Evolutionary conservation across 2,329 filamentous ascomycete genomes (phyloP).

Genomic region (Sporothrix inflata): DNA sequence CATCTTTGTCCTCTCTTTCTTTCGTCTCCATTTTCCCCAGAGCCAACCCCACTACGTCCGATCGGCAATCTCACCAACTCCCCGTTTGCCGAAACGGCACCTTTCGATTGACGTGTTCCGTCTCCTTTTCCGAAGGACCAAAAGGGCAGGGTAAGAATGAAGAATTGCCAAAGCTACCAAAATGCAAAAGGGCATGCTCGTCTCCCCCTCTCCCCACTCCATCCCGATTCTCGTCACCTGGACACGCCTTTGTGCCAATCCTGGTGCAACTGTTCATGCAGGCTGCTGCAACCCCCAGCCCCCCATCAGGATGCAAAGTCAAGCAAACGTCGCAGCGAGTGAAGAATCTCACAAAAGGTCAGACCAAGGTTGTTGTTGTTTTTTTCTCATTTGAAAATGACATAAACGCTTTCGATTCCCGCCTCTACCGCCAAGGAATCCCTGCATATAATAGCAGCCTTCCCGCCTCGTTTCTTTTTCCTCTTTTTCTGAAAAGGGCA

Average conservation of each 20-base stretch:
- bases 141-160: background rate
- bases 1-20: background rate
- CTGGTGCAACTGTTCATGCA: background rate
- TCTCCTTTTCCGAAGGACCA: background rate
- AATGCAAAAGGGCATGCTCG: background rate
- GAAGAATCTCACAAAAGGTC: background rate
- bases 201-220: background rate
- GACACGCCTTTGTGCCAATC: background rate
- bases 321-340: background rate
- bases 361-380: background rate
- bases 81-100: slow-evolving; percentile 5
- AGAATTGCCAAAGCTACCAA: background rate
- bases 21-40: background rate
- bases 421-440: background rate
- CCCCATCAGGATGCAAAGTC: background rate
- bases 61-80: background rate
- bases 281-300: background rate
- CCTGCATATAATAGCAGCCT: background rate
- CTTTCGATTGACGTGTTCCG: background rate
- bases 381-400: background rate
- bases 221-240: slow-evolving; percentile 2
- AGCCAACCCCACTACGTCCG: background rate
- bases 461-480: background rate
- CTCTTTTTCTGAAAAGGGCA: background rate
- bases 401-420: background rate